These are phyloP conservation scores for Coemansia erecta DNA, from an alignment of 192 early-diverging fungal species.

Conservation along the genomic window DNA sequence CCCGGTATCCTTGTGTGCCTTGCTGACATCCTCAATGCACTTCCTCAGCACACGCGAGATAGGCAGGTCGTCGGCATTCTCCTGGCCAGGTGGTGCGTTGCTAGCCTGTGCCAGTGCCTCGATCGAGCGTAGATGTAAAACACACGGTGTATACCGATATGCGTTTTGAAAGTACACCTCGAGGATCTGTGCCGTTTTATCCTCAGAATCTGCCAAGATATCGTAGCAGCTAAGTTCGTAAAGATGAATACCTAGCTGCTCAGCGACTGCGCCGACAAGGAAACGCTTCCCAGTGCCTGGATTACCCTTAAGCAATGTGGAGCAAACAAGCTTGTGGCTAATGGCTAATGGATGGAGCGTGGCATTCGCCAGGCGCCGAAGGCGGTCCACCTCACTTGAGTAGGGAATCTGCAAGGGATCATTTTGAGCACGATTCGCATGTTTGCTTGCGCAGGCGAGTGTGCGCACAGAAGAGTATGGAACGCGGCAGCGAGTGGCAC, in stretches of 20 bases:
- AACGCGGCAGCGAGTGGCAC: constrained; percentile 26
- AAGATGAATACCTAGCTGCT: constrained; percentile 73
- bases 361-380: constrained; percentile 64
- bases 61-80: constrained; percentile 32
- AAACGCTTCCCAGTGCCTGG: constrained; percentile 82
- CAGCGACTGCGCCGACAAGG: constrained; percentile 62
- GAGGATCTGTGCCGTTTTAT: constrained; percentile 73
- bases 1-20: constrained; percentile 49
- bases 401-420: constrained; percentile 11
- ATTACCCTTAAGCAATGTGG: constrained; percentile 74
- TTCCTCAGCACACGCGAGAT: constrained; percentile 43
- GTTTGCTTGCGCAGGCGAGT: not conserved
- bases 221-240: constrained; percentile 81
- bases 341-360: constrained; percentile 72
- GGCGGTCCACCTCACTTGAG: constrained; percentile 14
- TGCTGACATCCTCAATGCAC: constrained; percentile 30
- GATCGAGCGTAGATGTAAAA: constrained; percentile 76
- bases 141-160: constrained; percentile 70
- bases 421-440: not conserved
- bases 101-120: constrained; percentile 69
- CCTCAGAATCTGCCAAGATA: constrained; percentile 74
- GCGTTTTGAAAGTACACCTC: constrained; percentile 78
- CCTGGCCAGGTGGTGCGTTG: constrained; percentile 34
- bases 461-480: constrained; percentile 32
- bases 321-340: constrained; percentile 66